Percentiles rank a stretch among this genome's conserved stretches.
Evolutionary conservation across 2,329 filamentous ascomycete species (phyloP).

Genomic region (Penicillium sp.): DNA sequence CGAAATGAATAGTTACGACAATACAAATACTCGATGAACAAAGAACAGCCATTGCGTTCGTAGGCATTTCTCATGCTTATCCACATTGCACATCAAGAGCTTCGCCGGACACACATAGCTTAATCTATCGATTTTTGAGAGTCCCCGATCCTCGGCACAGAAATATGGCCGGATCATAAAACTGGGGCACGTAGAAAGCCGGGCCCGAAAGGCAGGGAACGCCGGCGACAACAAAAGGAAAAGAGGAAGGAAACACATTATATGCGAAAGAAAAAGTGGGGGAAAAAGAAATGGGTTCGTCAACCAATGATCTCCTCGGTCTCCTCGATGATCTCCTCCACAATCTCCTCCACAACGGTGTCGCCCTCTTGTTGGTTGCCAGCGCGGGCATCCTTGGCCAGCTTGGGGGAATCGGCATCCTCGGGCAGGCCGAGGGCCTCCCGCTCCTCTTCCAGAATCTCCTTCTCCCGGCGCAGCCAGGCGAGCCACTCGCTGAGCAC

Average conservation of each 20-base stretch:
- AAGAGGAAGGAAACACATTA: constrained; percentile 37
- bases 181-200: constrained; percentile 34
- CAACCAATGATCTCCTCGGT: constrained; percentile 73
- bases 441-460: constrained; percentile 73
- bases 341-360: constrained; percentile 82
- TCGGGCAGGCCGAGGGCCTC: constrained; percentile 67
- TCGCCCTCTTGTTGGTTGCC: constrained; percentile 69
- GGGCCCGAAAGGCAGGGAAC: constrained; percentile 29
- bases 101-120: constrained; percentile 28
- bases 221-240: constrained; percentile 32
- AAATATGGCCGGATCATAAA: constrained; percentile 31
- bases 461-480: constrained; percentile 76
- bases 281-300: constrained; percentile 27
- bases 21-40: constrained; percentile 5
- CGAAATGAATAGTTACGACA: not conserved
- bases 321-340: constrained; percentile 81
- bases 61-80: constrained; percentile 38
- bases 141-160: constrained; percentile 31
- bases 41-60: constrained; percentile 23
- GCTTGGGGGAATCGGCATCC: constrained; percentile 64
- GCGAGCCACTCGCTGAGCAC: constrained; percentile 85
- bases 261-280: constrained; percentile 31
- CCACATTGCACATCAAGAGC: constrained; percentile 35
- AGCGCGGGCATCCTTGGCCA: constrained; percentile 53
- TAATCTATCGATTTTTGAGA: constrained; percentile 34